Percentiles rank a stretch among this genome's conserved stretches.
Evolutionary conservation across 129 eudicot species (phyloP).

Genomic region (Oenanthe sinensis): DNA sequence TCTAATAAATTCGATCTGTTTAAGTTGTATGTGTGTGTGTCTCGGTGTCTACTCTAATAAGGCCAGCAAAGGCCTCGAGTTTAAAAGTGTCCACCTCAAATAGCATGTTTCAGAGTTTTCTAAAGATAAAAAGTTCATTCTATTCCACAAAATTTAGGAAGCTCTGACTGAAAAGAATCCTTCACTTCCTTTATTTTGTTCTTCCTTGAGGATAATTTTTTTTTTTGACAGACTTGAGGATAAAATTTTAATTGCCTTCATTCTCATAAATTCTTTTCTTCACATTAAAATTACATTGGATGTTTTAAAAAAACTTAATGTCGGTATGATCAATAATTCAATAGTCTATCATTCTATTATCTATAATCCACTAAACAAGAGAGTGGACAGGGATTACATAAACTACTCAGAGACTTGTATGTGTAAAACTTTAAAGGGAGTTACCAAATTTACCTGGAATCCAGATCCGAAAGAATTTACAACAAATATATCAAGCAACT

Average conservation of each 20-base stretch:
- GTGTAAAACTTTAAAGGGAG: background rate
- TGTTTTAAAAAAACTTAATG: background rate
- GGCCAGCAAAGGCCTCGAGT: background rate
- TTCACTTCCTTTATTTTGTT: background rate
- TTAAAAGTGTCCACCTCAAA: background rate
- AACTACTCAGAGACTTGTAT: background rate
- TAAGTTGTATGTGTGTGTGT: background rate
- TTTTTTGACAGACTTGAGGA: too few species aligned
- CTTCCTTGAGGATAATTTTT: background rate
- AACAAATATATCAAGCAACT: slow-evolving; percentile 87
- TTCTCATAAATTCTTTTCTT: background rate
- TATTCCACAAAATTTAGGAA: background rate
- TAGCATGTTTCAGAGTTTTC: background rate
- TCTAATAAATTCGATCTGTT: background rate
- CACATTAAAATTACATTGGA: background rate
- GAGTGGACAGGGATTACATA: background rate
- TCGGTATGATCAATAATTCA: background rate
- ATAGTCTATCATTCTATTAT: too few species aligned
- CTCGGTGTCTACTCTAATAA: background rate
- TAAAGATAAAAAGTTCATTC: background rate
- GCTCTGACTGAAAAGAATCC: background rate
- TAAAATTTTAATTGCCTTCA: background rate
- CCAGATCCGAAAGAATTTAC: slow-evolving; percentile 95
- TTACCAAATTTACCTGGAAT: slow-evolving; percentile 56
- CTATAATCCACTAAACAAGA: background rate